phyloP scores from a whole-genome alignment of 1,284 basidiomycete genomes.

The Tilletia caries region DNA sequence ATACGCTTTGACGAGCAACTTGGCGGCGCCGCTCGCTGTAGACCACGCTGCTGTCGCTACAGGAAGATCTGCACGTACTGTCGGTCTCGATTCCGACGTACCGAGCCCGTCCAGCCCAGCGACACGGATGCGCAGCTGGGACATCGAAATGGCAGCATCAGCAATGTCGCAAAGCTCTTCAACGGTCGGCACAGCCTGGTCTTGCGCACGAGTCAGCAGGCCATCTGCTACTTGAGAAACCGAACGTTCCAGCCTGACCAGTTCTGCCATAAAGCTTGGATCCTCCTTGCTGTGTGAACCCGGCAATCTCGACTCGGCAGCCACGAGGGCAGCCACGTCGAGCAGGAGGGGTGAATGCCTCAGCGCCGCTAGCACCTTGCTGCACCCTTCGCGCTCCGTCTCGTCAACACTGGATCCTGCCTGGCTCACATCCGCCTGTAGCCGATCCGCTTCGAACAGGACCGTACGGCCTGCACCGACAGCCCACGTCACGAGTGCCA shows the following conservation, averaged over 20 bases:
- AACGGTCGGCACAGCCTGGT: background rate
- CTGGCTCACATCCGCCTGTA: background rate
- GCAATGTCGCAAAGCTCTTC: slow-evolving; percentile 2
- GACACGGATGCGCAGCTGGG: background rate
- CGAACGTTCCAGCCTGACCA: background rate
- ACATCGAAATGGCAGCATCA: background rate
- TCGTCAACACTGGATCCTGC: background rate
- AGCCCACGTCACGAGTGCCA: background rate
- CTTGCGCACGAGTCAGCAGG: background rate
- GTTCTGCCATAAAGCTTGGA: background rate
- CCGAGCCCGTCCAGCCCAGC: background rate
- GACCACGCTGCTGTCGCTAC: background rate
- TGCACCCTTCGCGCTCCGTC: background rate
- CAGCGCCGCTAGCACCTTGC: background rate
- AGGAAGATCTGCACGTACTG: background rate
- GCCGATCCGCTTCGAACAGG: background rate
- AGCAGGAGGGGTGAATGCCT: background rate
- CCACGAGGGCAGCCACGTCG: background rate
- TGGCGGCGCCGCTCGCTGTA: background rate
- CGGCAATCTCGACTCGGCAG: background rate
- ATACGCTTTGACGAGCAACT: background rate
- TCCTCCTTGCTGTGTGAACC: background rate
- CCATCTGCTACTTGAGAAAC: background rate
- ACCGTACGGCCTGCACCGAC: background rate
- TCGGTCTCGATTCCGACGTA: background rate